Base-by-base conservation (phyloP, 345 rosid genomes). In the Hevea brasiliensis region DNA sequence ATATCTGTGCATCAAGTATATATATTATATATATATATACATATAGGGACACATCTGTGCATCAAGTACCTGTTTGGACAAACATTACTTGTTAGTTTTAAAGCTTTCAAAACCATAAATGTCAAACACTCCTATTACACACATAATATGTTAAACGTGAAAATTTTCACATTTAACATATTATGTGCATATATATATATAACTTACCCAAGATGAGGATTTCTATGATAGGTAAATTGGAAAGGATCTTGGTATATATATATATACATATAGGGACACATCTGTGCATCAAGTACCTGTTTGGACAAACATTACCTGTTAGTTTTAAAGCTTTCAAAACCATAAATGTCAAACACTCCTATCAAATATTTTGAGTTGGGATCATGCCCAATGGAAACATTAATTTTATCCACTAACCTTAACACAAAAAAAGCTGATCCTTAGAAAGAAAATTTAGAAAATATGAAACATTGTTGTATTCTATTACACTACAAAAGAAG, bases 41-140 rank as follows among this genome's bases (percentile, higher is more conserved):
- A n/a, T 9, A 57, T 24, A 57, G 35, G 35, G 4, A 1, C 8
- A 10, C 11, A 15, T 6, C 10, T 45, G 20, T 24, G 27, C 37
- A 17, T 13, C 7, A n/a, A 59, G 17, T 13, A 64, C 24, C 8
- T 55, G 6, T 58, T 41, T 26, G 42, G 50, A 56, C 42, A 60
- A 80, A 73, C 71, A 67, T 76, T 84, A 92, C 98, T 97, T 94
- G 73, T 89, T 94, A 78, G 77, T 80, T 74, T 83, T 70, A 77
- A 94, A 94, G 85, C 98, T 94, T 78, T 94, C 98, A 57, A 94
- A 93, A 72, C 94, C 98, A 85, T 91, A 91, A 57, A 91, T 91
- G 88, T 91, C 96, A 79, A 91, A 92, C 80, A 91, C 88, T 71
- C 98, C 96, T 58, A 93, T 93, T 56, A 29, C 2, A 23, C 37